phyloP scores from a whole-genome alignment of 2,329 filamentous ascomycete species.

The Aspergillus fumigatus region DNA sequence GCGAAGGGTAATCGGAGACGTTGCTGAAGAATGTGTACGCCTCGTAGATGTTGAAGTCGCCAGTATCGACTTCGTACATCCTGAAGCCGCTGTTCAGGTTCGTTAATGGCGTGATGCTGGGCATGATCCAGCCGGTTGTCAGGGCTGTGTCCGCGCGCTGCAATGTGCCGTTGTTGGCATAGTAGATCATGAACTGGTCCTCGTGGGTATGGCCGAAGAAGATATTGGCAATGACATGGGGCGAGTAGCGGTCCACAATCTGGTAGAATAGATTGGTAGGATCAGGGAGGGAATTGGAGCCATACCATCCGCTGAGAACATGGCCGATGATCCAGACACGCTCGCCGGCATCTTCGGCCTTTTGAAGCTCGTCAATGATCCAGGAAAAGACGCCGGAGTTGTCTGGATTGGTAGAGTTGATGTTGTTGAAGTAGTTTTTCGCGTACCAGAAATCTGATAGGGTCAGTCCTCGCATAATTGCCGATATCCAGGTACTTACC shows the following conservation, averaged over 20 bases:
- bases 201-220: constrained; percentile 56
- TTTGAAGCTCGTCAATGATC: constrained; percentile 50
- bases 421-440: constrained; percentile 46
- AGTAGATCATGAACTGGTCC: constrained; percentile 52
- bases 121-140: constrained; percentile 50
- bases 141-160: constrained; percentile 40
- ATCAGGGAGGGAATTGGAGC: constrained; percentile 50
- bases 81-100: constrained; percentile 52
- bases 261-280: constrained; percentile 53
- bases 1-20: constrained; percentile 41
- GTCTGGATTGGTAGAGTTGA: constrained; percentile 51
- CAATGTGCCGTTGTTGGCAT: constrained; percentile 48
- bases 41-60: constrained; percentile 50
- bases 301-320: constrained; percentile 54
- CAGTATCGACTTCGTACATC: constrained; percentile 53
- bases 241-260: constrained; percentile 52
- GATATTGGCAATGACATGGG: constrained; percentile 51
- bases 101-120: constrained; percentile 50
- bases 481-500: constrained; percentile 24
- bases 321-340: constrained; percentile 54
- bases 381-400: constrained; percentile 47
- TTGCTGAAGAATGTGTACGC: constrained; percentile 53
- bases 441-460: constrained; percentile 24
- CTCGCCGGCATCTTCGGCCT: constrained; percentile 49
- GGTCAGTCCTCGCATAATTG: neutral